Percentiles rank a stretch among this genome's conserved stretches.
These are phyloP conservation scores for Monilinia fructicola DNA, from an alignment of 2,329 filamentous ascomycete species.

Conservation along the genomic window DNA sequence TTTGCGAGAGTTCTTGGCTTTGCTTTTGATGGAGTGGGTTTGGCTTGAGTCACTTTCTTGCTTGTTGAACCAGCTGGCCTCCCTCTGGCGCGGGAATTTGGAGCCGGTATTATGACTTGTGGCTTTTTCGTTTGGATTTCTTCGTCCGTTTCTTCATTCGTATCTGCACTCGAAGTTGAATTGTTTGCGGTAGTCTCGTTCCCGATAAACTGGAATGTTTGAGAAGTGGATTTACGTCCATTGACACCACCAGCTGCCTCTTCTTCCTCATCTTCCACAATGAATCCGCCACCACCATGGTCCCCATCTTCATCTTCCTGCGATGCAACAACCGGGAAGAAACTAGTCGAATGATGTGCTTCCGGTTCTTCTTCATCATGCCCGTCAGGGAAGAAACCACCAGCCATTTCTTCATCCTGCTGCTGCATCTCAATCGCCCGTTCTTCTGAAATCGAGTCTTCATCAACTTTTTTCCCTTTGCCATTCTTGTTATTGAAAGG, in stretches of 20 bases:
- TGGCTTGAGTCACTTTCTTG: slow-evolving; percentile 18
- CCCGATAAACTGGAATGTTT: slow-evolving; percentile 32
- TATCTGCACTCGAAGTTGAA: neutral
- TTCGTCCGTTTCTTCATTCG: slow-evolving; percentile 22
- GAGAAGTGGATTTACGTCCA: neutral
- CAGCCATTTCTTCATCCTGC: slow-evolving; percentile 54
- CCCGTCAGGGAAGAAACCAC: slow-evolving; percentile 61
- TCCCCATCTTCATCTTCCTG: slow-evolving; percentile 32
- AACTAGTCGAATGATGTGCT: slow-evolving; percentile 28
- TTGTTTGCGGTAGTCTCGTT: slow-evolving; percentile 23
- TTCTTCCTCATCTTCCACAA: slow-evolving; percentile 35
- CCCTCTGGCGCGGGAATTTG: slow-evolving; percentile 29
- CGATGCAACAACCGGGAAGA: slow-evolving; percentile 38
- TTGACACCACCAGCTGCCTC: neutral
- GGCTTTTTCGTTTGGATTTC: slow-evolving; percentile 27
- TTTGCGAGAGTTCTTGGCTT: slow-evolving; percentile 21
- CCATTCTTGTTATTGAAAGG: slow-evolving; percentile 50
- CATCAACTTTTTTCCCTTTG: slow-evolving; percentile 31
- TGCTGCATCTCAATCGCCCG: slow-evolving; percentile 37
- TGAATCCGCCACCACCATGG: slow-evolving; percentile 32
- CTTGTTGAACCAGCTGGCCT: slow-evolving; percentile 28
- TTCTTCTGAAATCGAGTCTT: slow-evolving; percentile 33
- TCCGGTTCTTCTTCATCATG: slow-evolving; percentile 49
- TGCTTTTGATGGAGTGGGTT: slow-evolving; percentile 19
- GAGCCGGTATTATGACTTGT: slow-evolving; percentile 6